Base-by-base conservation (phyloP, 1,139 yeast species). In the Wickerhamomyces sp. region DNA sequence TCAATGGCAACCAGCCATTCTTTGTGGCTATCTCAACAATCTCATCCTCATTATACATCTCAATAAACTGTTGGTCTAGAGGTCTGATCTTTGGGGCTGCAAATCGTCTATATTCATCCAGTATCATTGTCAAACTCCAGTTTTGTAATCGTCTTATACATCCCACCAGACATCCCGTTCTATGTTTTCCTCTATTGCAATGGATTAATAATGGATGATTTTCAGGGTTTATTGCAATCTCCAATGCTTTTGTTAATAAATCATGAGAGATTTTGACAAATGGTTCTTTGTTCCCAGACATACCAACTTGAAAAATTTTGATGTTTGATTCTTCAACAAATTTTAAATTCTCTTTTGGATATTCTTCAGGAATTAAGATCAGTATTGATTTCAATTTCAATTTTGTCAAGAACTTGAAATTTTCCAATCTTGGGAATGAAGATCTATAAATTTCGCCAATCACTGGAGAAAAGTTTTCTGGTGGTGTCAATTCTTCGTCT, bases 71-170 rank as follows among this genome's bases (percentile, higher is more conserved):
- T 63, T 90, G 96, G 66, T 93, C 99, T 72, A 93, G 73, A 10
- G 96, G 95, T 53, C 99, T 72, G 46, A 90, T 95, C 67, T 93
- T 93, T 9, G 99, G 99, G 45, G 87, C 87, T 7, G 98, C 95
- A 69, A 89, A 93, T 59, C 93, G 76, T 49, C 98, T 71, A 65
- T 93, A 93, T 62, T 93, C 99, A 58, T 93, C 98, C 61, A 93
- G 89, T 18, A 91, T 93, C 77, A 91, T 86, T 1, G 96, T 84
- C 55, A 89, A 66, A 2, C 96, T 84, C 99, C 99, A 93, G 50
- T 83, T 80, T 61, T 93, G 98, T 44, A 91, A 67, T 56, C 94
- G 73, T 49, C 99, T 69, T 37, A 93, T 72, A 55, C 96, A 93
- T 2, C 99, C 99, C 10, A 93, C 93, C 15, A 93, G 72, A 64